These are phyloP conservation scores for Trichoderma sp. DNA, from an alignment of 2,329 filamentous ascomycete genomes.

Conservation along the genomic window DNA sequence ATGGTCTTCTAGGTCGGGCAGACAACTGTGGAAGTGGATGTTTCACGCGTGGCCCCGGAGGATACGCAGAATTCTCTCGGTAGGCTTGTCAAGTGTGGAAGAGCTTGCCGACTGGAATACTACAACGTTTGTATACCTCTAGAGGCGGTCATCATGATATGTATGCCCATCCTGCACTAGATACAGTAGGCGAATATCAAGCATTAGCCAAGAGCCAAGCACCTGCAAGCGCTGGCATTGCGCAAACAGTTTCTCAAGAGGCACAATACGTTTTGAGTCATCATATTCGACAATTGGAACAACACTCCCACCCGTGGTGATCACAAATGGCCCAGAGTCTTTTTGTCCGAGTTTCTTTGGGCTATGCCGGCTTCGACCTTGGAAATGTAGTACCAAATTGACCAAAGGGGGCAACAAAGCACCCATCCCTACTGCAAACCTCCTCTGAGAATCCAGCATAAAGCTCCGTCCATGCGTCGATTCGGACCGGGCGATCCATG, in stretches of 20 bases:
- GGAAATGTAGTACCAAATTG: background rate
- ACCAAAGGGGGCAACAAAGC: slow-evolving; percentile 2
- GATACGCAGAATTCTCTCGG: too few species aligned
- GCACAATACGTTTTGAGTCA: background rate
- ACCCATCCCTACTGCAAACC: background rate
- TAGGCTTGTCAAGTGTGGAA: too few species aligned
- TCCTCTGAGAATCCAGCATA: slow-evolving; percentile 2
- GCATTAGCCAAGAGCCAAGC: too few species aligned
- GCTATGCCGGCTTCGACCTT: slow-evolving; percentile 3
- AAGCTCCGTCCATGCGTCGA: slow-evolving; percentile 7
- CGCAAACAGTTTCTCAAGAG: too few species aligned
- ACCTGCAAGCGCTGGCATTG: too few species aligned
- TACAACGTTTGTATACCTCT: too few species aligned
- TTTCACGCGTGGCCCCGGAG: background rate
- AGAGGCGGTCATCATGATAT: too few species aligned
- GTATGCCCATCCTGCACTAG: too few species aligned
- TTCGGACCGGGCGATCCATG: background rate
- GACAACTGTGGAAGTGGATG: background rate
- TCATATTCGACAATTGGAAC: background rate
- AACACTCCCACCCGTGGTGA: background rate
- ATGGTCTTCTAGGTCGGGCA: slow-evolving; percentile 34
- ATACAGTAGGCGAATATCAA: too few species aligned
- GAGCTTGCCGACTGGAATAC: too few species aligned
- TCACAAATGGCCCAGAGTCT: background rate
- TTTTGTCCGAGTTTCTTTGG: background rate